Conservation (phyloP, 2,329 filamentous ascomycete genomes). For the Aspergillus fumigatiaffinis region DNA sequence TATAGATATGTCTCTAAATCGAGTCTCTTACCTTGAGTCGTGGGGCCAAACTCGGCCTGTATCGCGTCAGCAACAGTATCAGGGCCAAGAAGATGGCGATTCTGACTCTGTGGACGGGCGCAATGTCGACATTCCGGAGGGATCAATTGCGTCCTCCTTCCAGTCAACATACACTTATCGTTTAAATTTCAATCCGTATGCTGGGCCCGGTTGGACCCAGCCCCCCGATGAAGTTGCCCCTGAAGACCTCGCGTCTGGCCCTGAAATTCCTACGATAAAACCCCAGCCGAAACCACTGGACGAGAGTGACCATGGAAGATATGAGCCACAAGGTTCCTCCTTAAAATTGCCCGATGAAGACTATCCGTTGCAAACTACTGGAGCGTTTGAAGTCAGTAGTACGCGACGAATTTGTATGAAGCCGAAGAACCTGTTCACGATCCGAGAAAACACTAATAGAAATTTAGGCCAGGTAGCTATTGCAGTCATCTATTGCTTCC, state of each 20-base stretch:
- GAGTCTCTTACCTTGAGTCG: conserved; percentile 42
- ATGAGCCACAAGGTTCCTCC: conserved; percentile 6
- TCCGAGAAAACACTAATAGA: conserved; percentile 5
- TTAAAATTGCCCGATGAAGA: conserved; percentile 14
- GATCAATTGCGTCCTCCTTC: conserved; percentile 31
- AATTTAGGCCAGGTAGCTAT: conserved; percentile 62
- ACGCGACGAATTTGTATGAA: conserved; percentile 50
- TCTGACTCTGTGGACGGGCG: conserved; percentile 23
- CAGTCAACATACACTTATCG: conserved; percentile 31
- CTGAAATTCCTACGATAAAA: conserved; percentile 17
- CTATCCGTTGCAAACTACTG: conserved; percentile 24
- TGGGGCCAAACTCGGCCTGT: conserved; percentile 36
- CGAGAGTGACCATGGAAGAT: conserved; percentile 8
- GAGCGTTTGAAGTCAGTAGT: conserved; percentile 53
- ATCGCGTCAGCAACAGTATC: conserved; percentile 21
- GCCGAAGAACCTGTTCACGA: neutral
- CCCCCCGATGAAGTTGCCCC: conserved; percentile 23
- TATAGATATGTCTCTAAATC: conserved; percentile 38
- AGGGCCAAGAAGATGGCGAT: conserved; percentile 15
- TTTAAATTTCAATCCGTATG: conserved; percentile 43
- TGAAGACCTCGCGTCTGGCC: conserved; percentile 24
- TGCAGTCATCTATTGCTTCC: conserved; percentile 68
- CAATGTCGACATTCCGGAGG: conserved; percentile 29
- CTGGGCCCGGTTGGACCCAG: conserved; percentile 36
- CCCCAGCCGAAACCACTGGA: conserved; percentile 18